Evolutionary conservation across 2,329 filamentous ascomycete genomes (phyloP).

Genomic region (Botrytis fragariae): DNA sequence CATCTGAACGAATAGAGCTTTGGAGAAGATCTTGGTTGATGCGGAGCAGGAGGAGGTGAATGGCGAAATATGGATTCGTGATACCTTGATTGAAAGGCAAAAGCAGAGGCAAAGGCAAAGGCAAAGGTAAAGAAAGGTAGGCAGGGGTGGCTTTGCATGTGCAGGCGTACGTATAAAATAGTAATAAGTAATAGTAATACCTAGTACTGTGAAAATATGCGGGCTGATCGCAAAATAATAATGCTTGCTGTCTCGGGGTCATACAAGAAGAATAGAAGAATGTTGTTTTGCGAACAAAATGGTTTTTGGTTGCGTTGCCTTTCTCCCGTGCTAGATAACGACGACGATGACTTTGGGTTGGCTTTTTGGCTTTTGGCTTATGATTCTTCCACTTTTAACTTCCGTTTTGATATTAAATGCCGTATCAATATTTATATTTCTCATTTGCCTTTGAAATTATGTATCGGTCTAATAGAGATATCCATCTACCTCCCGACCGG

Average conservation of each 20-base stretch:
- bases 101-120: neutral
- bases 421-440: neutral
- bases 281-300: neutral
- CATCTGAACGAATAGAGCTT: neutral
- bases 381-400: neutral
- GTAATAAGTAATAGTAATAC: too few species aligned
- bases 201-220: neutral
- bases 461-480: neutral
- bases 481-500: neutral
- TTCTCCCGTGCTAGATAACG: neutral
- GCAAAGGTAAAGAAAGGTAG: neutral
- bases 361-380: neutral
- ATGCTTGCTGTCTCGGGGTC: neutral
- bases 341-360: neutral
- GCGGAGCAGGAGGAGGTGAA: neutral
- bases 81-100: neutral
- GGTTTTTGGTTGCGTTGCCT: neutral
- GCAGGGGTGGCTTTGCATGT: slow-evolving; percentile 1
- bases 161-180: neutral
- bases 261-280: neutral
- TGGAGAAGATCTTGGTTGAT: neutral
- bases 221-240: neutral
- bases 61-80: neutral
- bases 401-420: neutral
- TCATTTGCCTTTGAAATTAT: too few species aligned